These are phyloP conservation scores for Mucor racemosus DNA, from an alignment of 371 early-diverging fungal species.

Conservation along the genomic window DNA sequence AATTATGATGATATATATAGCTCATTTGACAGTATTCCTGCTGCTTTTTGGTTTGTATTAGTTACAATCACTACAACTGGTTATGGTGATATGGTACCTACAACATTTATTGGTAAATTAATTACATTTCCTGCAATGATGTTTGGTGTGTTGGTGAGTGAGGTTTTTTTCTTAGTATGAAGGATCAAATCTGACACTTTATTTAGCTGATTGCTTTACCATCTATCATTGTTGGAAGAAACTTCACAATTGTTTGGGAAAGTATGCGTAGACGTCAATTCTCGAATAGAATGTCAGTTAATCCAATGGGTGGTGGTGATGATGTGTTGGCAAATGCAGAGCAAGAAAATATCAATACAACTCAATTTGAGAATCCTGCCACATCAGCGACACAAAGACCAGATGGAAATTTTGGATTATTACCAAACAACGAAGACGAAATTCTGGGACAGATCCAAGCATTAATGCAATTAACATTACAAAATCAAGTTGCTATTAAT, in stretches of 20 bases:
- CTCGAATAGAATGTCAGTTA: constrained; percentile 9
- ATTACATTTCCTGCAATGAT: constrained; percentile 88
- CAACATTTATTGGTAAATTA: constrained; percentile 82
- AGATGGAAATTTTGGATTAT: constrained; percentile 13
- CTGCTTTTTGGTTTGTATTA: constrained; percentile 82
- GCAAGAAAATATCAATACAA: constrained; percentile 6
- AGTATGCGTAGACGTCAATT: constrained; percentile 58
- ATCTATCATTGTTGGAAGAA: constrained; percentile 87
- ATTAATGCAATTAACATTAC: constrained; percentile 51
- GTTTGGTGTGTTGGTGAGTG: constrained; percentile 72
- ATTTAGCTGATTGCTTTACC: constrained; percentile 78
- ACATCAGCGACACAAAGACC: not conserved
- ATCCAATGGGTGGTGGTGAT: constrained; percentile 12
- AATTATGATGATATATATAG: constrained; percentile 27
- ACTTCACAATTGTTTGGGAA: constrained; percentile 89
- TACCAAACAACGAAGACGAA: constrained; percentile 38
- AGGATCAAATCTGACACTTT: not conserved
- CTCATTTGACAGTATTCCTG: constrained; percentile 83
- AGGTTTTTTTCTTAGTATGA: constrained; percentile 1
- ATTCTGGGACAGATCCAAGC: constrained; percentile 52
- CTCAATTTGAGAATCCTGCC: constrained; percentile 6
- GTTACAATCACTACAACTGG: constrained; percentile 90
- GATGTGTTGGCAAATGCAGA: not conserved
- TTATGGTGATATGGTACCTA: constrained; percentile 86
- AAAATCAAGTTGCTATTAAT: constrained; percentile 62